Evolutionary conservation across 2,329 filamentous ascomycete species (phyloP).

Genomic region (Verticillium isaacii): DNA sequence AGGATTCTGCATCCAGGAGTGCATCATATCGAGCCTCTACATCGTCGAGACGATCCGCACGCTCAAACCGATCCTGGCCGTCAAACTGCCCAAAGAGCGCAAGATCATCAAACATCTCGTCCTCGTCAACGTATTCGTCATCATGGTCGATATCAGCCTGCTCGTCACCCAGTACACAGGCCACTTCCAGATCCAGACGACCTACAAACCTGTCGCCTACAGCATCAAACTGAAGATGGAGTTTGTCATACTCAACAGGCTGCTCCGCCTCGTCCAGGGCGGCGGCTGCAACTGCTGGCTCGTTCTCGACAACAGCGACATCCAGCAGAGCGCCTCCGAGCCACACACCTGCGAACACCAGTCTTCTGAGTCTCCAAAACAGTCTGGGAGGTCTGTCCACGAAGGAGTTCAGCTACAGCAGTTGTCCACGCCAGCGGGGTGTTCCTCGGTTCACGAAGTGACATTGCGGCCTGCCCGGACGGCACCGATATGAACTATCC

Average conservation of each 20-base stretch:
- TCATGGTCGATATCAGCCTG: constrained; percentile 32
- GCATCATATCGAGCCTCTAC: constrained; percentile 47
- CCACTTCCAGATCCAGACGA: constrained; percentile 20
- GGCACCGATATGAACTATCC: no score
- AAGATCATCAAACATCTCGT: constrained; percentile 31
- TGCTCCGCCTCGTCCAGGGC: constrained; percentile 5
- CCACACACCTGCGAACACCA: not conserved
- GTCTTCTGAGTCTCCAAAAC: not conserved
- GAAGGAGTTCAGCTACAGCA: not conserved
- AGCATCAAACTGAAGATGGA: constrained; percentile 32
- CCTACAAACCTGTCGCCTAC: constrained; percentile 12
- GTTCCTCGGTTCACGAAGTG: not conserved
- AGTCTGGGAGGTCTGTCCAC: not conserved
- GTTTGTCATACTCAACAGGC: constrained; percentile 40
- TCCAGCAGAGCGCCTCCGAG: not conserved
- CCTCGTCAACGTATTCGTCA: constrained; percentile 32
- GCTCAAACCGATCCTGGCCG: constrained; percentile 14
- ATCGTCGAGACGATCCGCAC: constrained; percentile 41
- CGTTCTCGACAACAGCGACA: not conserved
- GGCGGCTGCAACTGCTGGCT: not conserved
- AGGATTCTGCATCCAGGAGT: constrained; percentile 51
- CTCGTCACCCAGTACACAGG: constrained; percentile 31
- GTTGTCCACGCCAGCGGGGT: not conserved
- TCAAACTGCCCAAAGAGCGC: constrained; percentile 35
- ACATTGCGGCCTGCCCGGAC: no score